Percentiles rank a stretch among this genome's conserved stretches.
Conservation (phyloP, 805 yeast species). For the Sungouiozyma ichnusensis region DNA sequence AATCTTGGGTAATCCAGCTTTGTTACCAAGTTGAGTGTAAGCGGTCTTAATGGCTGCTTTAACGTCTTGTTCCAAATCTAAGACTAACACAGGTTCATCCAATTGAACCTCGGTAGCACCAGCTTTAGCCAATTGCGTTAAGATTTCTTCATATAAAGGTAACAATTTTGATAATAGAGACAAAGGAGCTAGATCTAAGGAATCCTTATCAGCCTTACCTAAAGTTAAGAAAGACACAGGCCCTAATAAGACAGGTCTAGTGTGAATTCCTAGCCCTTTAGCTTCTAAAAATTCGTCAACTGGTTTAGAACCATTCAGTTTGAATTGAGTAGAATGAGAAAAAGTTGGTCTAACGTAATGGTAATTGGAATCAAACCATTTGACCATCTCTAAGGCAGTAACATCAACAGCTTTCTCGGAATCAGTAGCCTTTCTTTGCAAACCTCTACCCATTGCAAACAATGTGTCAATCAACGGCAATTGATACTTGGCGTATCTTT, state of each 20-base stretch:
- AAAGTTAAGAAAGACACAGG: constrained; percentile 90
- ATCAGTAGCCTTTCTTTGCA: constrained; percentile 92
- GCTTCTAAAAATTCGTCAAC: constrained; percentile 97
- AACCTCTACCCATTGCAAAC: constrained; percentile 99
- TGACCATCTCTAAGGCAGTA: constrained; percentile 98
- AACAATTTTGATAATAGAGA: constrained; percentile 77
- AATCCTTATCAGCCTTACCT: constrained; percentile 98
- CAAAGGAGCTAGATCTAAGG: constrained; percentile 89
- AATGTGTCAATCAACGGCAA: constrained; percentile 82
- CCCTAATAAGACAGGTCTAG: constrained; percentile 96
- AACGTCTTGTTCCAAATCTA: constrained; percentile 79
- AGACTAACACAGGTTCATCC: constrained; percentile 94
- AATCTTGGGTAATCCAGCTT: constrained; percentile 63
- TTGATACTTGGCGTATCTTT: constrained; percentile 80
- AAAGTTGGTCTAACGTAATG: constrained; percentile 99
- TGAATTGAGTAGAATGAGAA: constrained; percentile 89
- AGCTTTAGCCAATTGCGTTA: constrained; percentile 78
- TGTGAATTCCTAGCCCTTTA: constrained; percentile 87
- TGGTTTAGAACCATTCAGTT: constrained; percentile 93
- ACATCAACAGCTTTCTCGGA: constrained; percentile 87
- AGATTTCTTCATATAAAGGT: constrained; percentile 87
- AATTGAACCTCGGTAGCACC: constrained; percentile 94
- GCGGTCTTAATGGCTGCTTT: constrained; percentile 85
- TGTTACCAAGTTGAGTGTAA: constrained; percentile 61
- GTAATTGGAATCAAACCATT: constrained; percentile 99